Evolutionary conservation across 345 rosid species (phyloP).

Genomic region (Citrus mangshanensis): DNA sequence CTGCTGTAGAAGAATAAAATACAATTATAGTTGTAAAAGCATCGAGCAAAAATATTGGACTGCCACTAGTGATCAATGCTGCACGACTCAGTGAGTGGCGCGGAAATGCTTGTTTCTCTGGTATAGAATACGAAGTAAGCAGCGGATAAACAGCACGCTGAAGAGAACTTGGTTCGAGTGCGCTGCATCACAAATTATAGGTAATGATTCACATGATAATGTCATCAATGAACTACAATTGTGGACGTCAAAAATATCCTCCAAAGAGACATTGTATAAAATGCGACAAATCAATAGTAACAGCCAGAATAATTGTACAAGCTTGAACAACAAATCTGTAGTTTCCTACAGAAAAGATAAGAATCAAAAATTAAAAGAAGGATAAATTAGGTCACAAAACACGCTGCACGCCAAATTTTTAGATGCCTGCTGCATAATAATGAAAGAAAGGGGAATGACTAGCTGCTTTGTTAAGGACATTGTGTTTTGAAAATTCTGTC

Average conservation of each 20-base stretch:
- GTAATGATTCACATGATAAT: not conserved
- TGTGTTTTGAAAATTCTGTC: not conserved
- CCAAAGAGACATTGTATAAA: not conserved
- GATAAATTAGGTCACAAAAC: not conserved
- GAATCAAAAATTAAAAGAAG: not conserved
- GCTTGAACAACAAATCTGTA: not conserved
- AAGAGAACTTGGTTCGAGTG: constrained; percentile 86
- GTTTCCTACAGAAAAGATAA: not conserved
- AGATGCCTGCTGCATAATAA: not conserved
- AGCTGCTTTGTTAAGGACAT: not conserved
- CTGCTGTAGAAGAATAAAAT: constrained; percentile 87
- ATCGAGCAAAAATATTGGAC: constrained; percentile 95
- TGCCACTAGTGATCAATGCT: constrained; percentile 84
- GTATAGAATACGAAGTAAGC: constrained; percentile 70
- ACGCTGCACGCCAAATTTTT: not conserved
- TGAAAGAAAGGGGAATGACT: not conserved
- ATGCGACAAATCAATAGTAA: not conserved
- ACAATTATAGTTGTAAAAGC: constrained; percentile 87
- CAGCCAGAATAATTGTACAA: not conserved
- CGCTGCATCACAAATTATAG: constrained; percentile 45
- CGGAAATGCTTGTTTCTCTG: constrained; percentile 84
- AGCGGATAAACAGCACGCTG: constrained; percentile 83
- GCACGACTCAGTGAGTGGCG: constrained; percentile 93
- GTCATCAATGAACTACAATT: not conserved
- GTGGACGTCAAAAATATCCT: not conserved